Conservation (phyloP, 805 yeast genomes). For the Ogataea allantospora region DNA sequence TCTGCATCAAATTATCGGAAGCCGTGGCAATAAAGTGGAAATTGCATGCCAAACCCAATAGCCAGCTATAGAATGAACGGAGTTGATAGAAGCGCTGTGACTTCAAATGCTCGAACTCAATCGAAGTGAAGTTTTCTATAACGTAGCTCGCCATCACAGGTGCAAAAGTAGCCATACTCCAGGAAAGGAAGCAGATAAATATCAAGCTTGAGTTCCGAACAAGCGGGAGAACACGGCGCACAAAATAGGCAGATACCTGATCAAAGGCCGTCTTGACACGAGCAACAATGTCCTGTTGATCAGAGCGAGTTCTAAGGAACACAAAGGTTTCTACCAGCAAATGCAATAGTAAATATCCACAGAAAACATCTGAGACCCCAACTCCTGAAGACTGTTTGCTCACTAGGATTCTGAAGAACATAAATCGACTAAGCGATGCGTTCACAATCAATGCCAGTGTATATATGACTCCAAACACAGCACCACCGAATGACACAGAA, state of each 20-base stretch:
- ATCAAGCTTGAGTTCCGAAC: not conserved
- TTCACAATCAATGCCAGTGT: slow-evolving; percentile 21
- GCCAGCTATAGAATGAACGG: not conserved
- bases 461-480: slow-evolving; percentile 21
- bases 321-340: not conserved
- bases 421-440: too few species aligned
- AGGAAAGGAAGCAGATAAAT: not conserved
- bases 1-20: not conserved
- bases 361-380: not conserved
- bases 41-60: not conserved
- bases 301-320: not conserved
- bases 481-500: slow-evolving; percentile 36
- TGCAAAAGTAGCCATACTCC: not conserved
- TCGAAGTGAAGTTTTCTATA: not conserved
- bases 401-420: not conserved
- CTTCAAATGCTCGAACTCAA: not conserved
- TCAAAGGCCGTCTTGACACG: not conserved
- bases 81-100: not conserved
- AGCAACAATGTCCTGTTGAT: not conserved
- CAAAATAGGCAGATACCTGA: not conserved
- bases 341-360: not conserved
- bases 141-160: not conserved
- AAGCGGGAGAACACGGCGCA: not conserved
- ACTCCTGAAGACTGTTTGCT: not conserved
- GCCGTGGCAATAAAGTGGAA: not conserved